phyloP scores from a whole-genome alignment of 2,329 filamentous ascomycete genomes.

The Diaporthe sp. region DNA sequence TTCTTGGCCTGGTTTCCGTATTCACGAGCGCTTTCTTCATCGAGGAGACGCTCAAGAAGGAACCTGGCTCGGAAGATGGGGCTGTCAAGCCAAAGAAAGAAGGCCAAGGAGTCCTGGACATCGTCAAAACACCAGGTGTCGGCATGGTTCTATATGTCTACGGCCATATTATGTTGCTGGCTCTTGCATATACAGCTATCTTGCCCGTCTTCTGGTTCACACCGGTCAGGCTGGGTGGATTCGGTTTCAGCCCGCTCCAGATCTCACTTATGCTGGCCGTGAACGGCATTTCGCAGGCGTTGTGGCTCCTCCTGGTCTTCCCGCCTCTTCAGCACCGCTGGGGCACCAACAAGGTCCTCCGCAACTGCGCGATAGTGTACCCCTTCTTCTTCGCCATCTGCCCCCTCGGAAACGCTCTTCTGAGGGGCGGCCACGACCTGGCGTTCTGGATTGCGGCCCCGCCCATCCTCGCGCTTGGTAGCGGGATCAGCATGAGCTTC shows the following conservation, averaged over 20 bases:
- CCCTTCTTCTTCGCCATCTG: constrained; percentile 72
- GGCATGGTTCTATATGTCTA: constrained; percentile 75
- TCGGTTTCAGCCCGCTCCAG: constrained; percentile 70
- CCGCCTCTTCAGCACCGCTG: constrained; percentile 75
- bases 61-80: constrained; percentile 42
- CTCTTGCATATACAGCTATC: constrained; percentile 79
- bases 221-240: constrained; percentile 72
- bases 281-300: constrained; percentile 75
- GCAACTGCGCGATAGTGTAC: constrained; percentile 69
- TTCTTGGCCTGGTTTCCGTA: constrained; percentile 66
- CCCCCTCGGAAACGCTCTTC: constrained; percentile 69
- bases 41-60: constrained; percentile 69
- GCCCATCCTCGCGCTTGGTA: constrained; percentile 64
- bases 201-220: constrained; percentile 79
- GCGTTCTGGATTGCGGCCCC: constrained; percentile 71
- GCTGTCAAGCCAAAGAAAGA: constrained; percentile 42
- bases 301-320: constrained; percentile 80
- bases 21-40: constrained; percentile 68
- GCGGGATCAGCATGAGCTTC: constrained; percentile 77
- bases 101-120: constrained; percentile 61
- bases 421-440: constrained; percentile 58
- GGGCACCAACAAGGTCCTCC: constrained; percentile 76
- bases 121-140: constrained; percentile 76
- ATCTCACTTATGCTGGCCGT: constrained; percentile 78
- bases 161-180: constrained; percentile 76